Evolutionary conservation across 306 rosid genomes (phyloP).

Genomic region (Pueraria montana): DNA sequence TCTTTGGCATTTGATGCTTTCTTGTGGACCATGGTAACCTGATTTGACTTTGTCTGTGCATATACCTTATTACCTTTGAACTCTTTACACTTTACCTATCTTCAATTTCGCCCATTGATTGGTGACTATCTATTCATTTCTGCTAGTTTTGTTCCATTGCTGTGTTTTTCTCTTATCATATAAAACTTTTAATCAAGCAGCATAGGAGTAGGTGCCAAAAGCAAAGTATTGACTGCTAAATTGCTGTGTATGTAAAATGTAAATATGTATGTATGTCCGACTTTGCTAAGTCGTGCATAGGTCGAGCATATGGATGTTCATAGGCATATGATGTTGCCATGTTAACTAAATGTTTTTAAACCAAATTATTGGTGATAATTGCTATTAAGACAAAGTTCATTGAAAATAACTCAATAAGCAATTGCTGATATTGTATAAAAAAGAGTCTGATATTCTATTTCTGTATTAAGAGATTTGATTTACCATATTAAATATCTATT

Average conservation of each 20-base stretch:
- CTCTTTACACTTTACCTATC: conserved; percentile 49
- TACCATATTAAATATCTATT: conserved; percentile 25
- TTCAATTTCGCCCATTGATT: conserved; percentile 29
- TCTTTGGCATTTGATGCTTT: conserved; percentile 73
- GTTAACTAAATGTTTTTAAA: conserved; percentile 23
- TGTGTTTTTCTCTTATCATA: conserved; percentile 26
- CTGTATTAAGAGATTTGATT: conserved; percentile 23
- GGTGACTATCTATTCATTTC: conserved; percentile 39
- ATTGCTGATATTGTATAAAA: conserved; percentile 27
- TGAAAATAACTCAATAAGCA: neutral
- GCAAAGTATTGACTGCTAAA: conserved; percentile 29
- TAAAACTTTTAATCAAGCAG: conserved; percentile 12
- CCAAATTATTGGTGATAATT: conserved; percentile 30
- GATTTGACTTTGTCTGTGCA: conserved; percentile 42
- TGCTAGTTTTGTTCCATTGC: conserved; percentile 34
- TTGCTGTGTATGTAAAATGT: conserved; percentile 24
- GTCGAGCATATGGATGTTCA: conserved; percentile 7
- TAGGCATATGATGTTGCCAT: conserved; percentile 11
- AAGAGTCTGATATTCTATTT: conserved; percentile 28
- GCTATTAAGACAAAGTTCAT: conserved; percentile 21
- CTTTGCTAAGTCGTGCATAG: conserved; percentile 11
- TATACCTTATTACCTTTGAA: conserved; percentile 42
- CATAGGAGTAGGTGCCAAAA: conserved; percentile 6
- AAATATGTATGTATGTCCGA: conserved; percentile 30
- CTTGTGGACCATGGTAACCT: conserved; percentile 69